Evolutionary conservation across 176 grass and related monocot genomes (phyloP).

Genomic region (Eragrostis curvula): DNA sequence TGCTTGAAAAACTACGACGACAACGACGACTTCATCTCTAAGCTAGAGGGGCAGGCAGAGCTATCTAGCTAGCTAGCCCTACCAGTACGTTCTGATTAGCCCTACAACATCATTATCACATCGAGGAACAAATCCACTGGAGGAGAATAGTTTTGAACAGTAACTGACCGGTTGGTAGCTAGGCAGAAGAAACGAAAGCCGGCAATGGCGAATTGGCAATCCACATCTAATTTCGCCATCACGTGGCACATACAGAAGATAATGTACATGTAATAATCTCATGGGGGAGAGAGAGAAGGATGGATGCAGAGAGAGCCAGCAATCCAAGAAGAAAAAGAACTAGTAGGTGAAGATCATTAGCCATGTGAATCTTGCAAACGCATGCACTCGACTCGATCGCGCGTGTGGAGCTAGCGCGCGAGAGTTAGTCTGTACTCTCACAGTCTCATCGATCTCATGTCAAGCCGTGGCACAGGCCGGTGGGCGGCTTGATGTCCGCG

Average conservation of each 20-base stretch:
- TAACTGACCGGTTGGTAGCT: slow-evolving; percentile 19
- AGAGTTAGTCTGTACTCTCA: background rate
- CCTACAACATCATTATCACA: slow-evolving; percentile 17
- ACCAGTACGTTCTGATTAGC: background rate
- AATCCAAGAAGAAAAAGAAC: too few species aligned
- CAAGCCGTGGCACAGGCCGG: slow-evolving; percentile 61
- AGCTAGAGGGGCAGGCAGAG: background rate
- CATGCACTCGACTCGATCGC: background rate
- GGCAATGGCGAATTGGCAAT: slow-evolving; percentile 36
- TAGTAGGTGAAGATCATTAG: background rate
- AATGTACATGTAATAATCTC: slow-evolving; percentile 59
- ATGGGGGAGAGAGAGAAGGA: background rate
- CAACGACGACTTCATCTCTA: slow-evolving; percentile 27
- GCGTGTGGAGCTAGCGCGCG: background rate
- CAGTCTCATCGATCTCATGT: slow-evolving; percentile 15
- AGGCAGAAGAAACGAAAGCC: background rate
- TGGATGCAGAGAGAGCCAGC: background rate
- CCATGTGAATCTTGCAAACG: slow-evolving; percentile 10
- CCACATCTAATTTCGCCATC: slow-evolving; percentile 45
- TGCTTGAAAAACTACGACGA: background rate
- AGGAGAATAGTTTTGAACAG: slow-evolving; percentile 16
- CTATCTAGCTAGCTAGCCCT: background rate
- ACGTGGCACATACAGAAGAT: slow-evolving; percentile 23
- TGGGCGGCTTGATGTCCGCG: slow-evolving; percentile 37
- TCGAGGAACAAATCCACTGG: background rate